Evolutionary conservation across 2,329 filamentous ascomycete species (phyloP).

Genomic region (Golovinomyces cichoracearum): DNA sequence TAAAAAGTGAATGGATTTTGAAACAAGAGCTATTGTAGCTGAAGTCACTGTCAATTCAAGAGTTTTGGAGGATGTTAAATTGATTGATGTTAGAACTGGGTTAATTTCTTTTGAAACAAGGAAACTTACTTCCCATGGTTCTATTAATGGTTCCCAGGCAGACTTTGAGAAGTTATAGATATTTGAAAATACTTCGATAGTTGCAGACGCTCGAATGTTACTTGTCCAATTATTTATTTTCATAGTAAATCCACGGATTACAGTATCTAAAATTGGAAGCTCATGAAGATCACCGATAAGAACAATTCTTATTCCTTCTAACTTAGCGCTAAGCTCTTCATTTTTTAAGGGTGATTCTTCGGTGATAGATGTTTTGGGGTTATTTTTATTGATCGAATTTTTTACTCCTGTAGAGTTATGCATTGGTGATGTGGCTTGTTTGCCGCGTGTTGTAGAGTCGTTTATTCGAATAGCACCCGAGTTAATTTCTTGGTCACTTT

Average conservation of each 20-base stretch:
- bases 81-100: constrained; percentile 54
- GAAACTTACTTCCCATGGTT: constrained; percentile 88
- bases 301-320: constrained; percentile 76
- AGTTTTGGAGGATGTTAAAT: constrained; percentile 66
- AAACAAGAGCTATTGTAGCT: constrained; percentile 73
- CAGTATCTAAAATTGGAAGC: constrained; percentile 78
- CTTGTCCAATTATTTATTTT: constrained; percentile 79
- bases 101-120: constrained; percentile 56
- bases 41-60: constrained; percentile 85
- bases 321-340: constrained; percentile 62
- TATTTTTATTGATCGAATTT: background rate
- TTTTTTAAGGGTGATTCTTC: constrained; percentile 12
- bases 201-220: constrained; percentile 61
- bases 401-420: background rate
- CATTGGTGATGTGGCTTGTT: background rate
- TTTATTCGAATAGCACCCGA: background rate
- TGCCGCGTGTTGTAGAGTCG: background rate
- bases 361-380: background rate
- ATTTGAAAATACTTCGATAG: constrained; percentile 83
- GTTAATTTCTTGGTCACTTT: background rate
- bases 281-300: constrained; percentile 92
- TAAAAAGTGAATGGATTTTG: constrained; percentile 78
- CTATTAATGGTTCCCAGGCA: constrained; percentile 85
- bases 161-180: constrained; percentile 99
- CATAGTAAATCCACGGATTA: constrained; percentile 67